A percentile compares a stretch with the other conserved stretches of the same genome.
These are phyloP conservation scores for Chaetomium olivaceum DNA, from an alignment of 2,329 filamentous ascomycete genomes.

Conservation along the genomic window DNA sequence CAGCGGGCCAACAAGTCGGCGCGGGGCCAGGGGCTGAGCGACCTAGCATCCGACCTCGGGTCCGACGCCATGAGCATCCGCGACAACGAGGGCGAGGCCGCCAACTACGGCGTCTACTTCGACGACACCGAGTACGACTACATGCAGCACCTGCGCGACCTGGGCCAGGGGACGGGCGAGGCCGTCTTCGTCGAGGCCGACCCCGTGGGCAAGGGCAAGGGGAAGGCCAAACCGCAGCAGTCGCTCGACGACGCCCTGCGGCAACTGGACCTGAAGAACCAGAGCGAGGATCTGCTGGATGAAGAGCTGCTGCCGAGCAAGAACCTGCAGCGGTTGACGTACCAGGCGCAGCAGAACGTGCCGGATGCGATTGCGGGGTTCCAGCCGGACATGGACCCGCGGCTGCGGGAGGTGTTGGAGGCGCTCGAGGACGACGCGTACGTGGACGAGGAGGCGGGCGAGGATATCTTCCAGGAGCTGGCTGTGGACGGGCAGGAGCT, in stretches of 20 bases:
- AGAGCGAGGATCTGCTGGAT: slow-evolving; percentile 62
- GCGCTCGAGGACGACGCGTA: slow-evolving; percentile 94
- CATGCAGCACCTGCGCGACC: slow-evolving; percentile 96
- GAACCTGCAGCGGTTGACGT: slow-evolving; percentile 73
- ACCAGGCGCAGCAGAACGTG: slow-evolving; percentile 90
- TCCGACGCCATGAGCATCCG: slow-evolving; percentile 66
- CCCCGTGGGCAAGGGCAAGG: slow-evolving; percentile 62
- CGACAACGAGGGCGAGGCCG: slow-evolving; percentile 92
- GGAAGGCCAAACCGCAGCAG: slow-evolving; percentile 57
- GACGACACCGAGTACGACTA: slow-evolving; percentile 98
- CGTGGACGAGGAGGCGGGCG: slow-evolving; percentile 69
- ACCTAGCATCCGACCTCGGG: slow-evolving; percentile 76
- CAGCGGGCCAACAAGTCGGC: slow-evolving; percentile 49
- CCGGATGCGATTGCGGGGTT: slow-evolving; percentile 92
- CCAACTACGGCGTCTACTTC: slow-evolving; percentile 88
- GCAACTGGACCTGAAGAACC: slow-evolving; percentile 58
- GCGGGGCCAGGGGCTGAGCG: slow-evolving; percentile 67
- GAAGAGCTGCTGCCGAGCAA: slow-evolving; percentile 77
- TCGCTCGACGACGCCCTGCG: slow-evolving; percentile 80
- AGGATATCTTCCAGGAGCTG: slow-evolving; percentile 73
- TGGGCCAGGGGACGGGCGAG: slow-evolving; percentile 72
- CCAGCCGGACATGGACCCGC: slow-evolving; percentile 96
- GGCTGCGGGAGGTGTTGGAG: slow-evolving; percentile 85
- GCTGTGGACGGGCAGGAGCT: slow-evolving; percentile 52
- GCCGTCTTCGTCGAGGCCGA: slow-evolving; percentile 81